Evolutionary conservation across 371 early-diverging fungal species (phyloP).

Genomic region (Mortierella sp.): DNA sequence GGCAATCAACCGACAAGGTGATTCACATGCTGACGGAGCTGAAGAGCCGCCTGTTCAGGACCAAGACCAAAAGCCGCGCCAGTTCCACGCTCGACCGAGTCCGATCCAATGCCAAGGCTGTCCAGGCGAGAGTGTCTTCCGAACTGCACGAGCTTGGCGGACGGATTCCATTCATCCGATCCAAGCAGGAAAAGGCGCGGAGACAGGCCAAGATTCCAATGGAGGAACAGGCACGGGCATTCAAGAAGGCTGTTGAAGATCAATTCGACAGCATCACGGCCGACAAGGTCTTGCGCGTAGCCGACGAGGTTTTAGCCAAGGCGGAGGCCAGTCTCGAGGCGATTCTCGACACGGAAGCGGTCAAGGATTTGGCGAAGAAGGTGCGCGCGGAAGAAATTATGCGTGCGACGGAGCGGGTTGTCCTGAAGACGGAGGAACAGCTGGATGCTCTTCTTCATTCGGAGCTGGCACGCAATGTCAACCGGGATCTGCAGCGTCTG

Average conservation of each 20-base stretch:
- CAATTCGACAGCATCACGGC: constrained; percentile 6
- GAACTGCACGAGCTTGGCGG: not conserved
- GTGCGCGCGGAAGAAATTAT: constrained; percentile 13
- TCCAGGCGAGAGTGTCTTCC: not conserved
- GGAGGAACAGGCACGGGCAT: not conserved
- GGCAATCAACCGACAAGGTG: not conserved
- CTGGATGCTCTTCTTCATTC: constrained; percentile 18
- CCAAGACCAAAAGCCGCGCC: not conserved
- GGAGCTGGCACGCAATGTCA: constrained; percentile 13
- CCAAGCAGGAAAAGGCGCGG: not conserved
- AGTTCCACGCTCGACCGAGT: constrained; percentile 9
- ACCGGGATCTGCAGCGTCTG: constrained; percentile 12
- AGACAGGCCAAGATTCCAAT: not conserved
- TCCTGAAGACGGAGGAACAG: constrained; percentile 12
- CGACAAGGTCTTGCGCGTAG: not conserved
- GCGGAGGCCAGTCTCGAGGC: constrained; percentile 18
- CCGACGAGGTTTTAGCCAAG: constrained; percentile 6
- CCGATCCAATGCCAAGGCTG: constrained; percentile 24
- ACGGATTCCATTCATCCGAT: not conserved
- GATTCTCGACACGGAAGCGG: constrained; percentile 10
- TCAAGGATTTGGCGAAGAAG: not conserved
- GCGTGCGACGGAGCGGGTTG: constrained; percentile 12
- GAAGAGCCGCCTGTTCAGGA: not conserved
- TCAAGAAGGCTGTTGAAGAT: constrained; percentile 12
- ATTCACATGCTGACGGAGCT: not conserved